Conservation (phyloP, 2,329 filamentous ascomycete genomes). For the Fusarium haematococcum region DNA sequence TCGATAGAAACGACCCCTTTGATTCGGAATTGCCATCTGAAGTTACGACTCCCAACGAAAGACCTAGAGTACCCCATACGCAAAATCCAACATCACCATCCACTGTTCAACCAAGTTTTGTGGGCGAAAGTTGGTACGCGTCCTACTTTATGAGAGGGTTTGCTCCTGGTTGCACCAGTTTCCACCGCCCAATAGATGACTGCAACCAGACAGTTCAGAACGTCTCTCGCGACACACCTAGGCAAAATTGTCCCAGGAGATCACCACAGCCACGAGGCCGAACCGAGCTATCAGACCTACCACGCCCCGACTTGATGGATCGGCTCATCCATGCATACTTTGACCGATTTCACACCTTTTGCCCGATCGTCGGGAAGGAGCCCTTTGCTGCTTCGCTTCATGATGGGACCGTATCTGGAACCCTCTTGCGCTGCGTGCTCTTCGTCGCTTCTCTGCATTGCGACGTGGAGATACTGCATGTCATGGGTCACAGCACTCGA, state of each 20-base stretch:
- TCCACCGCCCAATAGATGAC: not conserved
- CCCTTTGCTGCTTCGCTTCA: not conserved
- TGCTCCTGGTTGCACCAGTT: not conserved
- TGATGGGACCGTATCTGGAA: not conserved
- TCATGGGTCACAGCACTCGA: conserved; percentile 3
- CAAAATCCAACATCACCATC: not conserved
- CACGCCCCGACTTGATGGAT: not conserved
- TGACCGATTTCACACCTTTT: not conserved
- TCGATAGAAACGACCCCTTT: not conserved
- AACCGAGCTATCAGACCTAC: not conserved
- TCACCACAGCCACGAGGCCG: not conserved
- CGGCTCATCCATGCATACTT: conserved; percentile 17
- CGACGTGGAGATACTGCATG: not conserved
- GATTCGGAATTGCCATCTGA: not conserved
- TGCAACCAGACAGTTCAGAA: not conserved
- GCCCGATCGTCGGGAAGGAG: not conserved
- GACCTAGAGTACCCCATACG: not conserved
- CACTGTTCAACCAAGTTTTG: not conserved
- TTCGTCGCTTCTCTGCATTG: conserved; percentile 21
- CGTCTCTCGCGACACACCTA: not conserved
- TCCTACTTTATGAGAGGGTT: not conserved
- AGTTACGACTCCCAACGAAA: not conserved
- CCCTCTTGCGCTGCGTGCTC: not conserved
- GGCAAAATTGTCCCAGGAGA: not conserved
- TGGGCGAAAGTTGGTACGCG: not conserved